Evolutionary conservation across 2,329 filamentous ascomycete genomes (phyloP).

Genomic region (Fusarium nematophilum): DNA sequence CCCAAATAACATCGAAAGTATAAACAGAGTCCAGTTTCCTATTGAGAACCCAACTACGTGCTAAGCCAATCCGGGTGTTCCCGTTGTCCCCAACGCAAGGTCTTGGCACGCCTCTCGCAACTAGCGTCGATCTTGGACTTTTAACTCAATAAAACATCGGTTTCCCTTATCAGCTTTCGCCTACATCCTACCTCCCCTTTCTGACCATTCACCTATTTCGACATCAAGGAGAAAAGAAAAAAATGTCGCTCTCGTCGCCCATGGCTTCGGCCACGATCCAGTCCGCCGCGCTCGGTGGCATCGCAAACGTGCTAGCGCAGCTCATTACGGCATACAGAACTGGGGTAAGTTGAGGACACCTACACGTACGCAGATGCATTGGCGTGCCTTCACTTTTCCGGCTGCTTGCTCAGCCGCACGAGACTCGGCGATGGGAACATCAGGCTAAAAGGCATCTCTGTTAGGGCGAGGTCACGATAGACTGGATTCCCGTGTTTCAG

Average conservation of each 20-base stretch:
- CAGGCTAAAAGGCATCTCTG: not conserved
- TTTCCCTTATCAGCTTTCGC: not conserved
- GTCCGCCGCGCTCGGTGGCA: slow-evolving; percentile 70
- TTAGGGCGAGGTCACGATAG: slow-evolving; percentile 70
- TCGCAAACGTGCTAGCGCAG: slow-evolving; percentile 81
- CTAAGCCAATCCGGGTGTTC: too few species aligned
- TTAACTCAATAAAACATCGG: too few species aligned
- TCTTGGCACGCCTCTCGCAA: slow-evolving; percentile 21
- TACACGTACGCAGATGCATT: too few species aligned
- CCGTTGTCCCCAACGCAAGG: too few species aligned
- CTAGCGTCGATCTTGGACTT: slow-evolving; percentile 29
- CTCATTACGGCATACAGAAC: slow-evolving; percentile 70
- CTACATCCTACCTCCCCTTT: not conserved
- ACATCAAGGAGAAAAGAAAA: not conserved
- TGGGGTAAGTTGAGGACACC: slow-evolving; percentile 59
- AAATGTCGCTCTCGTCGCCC: slow-evolving; percentile 54
- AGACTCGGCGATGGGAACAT: not conserved
- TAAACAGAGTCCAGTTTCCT: too few species aligned
- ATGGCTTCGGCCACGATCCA: slow-evolving; percentile 73
- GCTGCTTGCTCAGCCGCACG: not conserved
- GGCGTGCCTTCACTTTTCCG: not conserved
- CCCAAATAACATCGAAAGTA: too few species aligned
- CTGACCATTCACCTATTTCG: too few species aligned
- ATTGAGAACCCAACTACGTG: too few species aligned
- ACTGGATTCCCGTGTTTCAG: slow-evolving; percentile 76